Percentiles rank a stretch among this genome's conserved stretches.
Conservation (phyloP, 164 flowering plant genomes). For the Aristolochia californica region DNA sequence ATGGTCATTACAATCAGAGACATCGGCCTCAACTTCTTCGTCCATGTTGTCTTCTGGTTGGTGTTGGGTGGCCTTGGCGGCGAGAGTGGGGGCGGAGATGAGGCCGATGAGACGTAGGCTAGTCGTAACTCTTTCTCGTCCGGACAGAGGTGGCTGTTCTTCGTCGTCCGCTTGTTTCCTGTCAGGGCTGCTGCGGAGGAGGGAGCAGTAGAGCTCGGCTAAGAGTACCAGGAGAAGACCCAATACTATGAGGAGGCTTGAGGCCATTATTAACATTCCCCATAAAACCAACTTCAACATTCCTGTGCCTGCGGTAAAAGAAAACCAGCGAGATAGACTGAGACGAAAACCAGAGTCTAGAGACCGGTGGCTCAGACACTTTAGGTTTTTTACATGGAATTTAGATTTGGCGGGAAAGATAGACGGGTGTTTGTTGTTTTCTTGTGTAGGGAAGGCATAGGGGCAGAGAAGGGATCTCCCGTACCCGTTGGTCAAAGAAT, state of each 20-base stretch:
- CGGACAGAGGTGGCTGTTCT: slow-evolving; percentile 11
- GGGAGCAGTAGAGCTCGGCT: slow-evolving; percentile 85
- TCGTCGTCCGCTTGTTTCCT: slow-evolving; percentile 5
- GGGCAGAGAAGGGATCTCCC: too few relatives aligned
- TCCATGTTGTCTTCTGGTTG: not conserved
- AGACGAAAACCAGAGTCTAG: not conserved
- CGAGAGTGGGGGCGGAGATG: slow-evolving; percentile 12
- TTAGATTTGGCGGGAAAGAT: slow-evolving; percentile 7
- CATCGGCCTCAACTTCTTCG: slow-evolving; percentile 5
- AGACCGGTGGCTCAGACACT: not conserved
- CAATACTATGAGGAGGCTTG: slow-evolving; percentile 47
- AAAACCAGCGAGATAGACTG: not conserved
- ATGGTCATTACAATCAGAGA: slow-evolving; percentile 17
- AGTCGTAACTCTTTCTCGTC: slow-evolving; percentile 3
- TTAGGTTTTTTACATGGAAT: not conserved
- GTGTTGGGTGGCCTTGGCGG: slow-evolving; percentile 4
- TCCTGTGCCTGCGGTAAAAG: not conserved
- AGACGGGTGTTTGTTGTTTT: not conserved
- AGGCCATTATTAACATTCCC: slow-evolving; percentile 50
- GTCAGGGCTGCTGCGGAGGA: slow-evolving; percentile 28
- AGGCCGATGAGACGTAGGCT: slow-evolving; percentile 16
- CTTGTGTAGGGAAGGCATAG: not conserved
- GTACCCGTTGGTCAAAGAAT: too few relatives aligned
- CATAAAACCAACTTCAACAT: slow-evolving; percentile 51
- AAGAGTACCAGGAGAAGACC: slow-evolving; percentile 51